Evolutionary conservation across 176 grass and related monocot genomes (phyloP).

Genomic region (Bothriochloa decipiens): DNA sequence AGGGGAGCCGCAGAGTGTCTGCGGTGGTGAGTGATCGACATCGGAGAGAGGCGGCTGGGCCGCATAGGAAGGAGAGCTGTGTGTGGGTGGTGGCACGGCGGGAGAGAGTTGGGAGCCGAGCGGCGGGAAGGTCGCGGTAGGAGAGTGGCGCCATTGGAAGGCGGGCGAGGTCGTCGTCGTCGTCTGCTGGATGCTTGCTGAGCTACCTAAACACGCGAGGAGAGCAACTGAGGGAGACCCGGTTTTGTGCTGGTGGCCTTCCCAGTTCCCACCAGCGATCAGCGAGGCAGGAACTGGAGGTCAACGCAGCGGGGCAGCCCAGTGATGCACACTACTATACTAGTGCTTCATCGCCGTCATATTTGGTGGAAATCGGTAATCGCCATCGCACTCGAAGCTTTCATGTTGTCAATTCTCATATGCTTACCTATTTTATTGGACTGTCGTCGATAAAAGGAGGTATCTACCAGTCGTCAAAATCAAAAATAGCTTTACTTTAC

Average conservation of each 20-base stretch:
- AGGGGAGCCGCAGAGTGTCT: background rate
- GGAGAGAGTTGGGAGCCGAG: conserved; percentile 32
- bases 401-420: too few species aligned
- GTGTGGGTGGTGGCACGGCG: background rate
- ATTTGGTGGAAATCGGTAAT: background rate
- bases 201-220: background rate
- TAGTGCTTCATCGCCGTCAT: background rate
- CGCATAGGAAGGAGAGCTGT: conserved; percentile 36
- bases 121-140: conserved; percentile 26
- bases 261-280: background rate
- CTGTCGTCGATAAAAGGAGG: too few species aligned
- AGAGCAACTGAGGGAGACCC: background rate
- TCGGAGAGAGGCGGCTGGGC: background rate
- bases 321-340: background rate
- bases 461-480: too few species aligned
- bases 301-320: background rate
- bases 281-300: background rate
- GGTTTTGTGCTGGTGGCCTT: background rate
- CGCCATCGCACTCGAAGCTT: background rate
- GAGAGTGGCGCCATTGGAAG: conserved; percentile 39
- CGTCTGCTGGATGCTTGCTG: background rate
- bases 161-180: background rate
- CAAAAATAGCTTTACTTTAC: too few species aligned
- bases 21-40: background rate
- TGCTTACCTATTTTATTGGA: background rate